These are phyloP conservation scores for Solanum stenotomum DNA, from an alignment of 257 asterid species.

Conservation along the genomic window DNA sequence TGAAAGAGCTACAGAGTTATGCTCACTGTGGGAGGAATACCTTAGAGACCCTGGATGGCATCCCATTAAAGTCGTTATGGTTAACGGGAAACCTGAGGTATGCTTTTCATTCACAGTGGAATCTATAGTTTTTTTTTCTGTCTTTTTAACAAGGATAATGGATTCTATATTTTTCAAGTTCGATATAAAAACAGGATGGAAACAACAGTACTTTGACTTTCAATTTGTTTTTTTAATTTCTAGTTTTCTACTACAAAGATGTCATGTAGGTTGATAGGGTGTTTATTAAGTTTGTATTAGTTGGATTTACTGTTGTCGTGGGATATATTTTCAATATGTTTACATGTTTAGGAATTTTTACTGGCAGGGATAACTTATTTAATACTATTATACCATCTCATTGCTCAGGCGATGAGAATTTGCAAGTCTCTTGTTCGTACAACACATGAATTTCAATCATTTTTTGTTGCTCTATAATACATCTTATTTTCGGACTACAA, in stretches of 20 bases:
- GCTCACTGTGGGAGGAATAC: conserved; percentile 90
- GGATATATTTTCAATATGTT: not conserved
- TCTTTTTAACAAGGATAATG: not conserved
- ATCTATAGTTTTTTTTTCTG: not conserved
- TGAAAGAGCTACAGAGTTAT: conserved; percentile 72
- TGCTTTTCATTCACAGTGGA: not conserved
- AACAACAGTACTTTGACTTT: not conserved
- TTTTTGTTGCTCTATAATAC: not conserved
- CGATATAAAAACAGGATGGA: not conserved
- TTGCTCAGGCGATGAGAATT: not conserved
- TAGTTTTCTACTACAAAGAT: not conserved
- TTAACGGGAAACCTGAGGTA: conserved; percentile 60
- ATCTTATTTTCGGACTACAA: not conserved
- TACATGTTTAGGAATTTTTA: not conserved
- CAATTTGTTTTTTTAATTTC: not conserved
- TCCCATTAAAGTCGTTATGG: conserved; percentile 48
- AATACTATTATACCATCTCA: not conserved
- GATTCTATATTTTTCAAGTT: not conserved
- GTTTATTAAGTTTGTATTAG: not conserved
- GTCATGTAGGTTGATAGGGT: not conserved
- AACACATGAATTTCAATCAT: not conserved
- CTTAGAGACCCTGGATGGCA: conserved; percentile 95
- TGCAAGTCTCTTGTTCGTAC: not conserved
- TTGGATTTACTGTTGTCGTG: not conserved
- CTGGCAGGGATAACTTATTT: not conserved